Percentiles rank a stretch among this genome's conserved stretches.
phyloP scores from a whole-genome alignment of 306 rosid genomes.

The Leucaena leucocephala region DNA sequence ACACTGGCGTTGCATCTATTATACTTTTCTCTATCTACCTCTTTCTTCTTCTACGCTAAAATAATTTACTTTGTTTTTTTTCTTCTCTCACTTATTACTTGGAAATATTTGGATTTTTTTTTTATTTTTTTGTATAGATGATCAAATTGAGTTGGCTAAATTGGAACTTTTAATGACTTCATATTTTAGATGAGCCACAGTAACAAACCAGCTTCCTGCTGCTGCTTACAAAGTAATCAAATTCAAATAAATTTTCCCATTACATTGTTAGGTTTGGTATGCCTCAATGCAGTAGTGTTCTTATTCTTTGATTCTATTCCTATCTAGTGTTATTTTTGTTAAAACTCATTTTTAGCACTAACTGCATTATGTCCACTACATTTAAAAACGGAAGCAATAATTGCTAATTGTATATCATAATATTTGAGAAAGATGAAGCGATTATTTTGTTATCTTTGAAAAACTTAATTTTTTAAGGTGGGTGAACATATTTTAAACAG shows the following conservation, averaged over 20 bases:
- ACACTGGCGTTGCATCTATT: constrained; percentile 13
- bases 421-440: constrained; percentile 25
- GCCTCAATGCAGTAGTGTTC: neutral
- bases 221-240: constrained; percentile 30
- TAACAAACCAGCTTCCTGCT: constrained; percentile 25
- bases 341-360: neutral
- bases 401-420: constrained; percentile 25
- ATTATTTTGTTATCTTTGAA: constrained; percentile 16
- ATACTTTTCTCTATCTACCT: neutral
- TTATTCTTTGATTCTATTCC: constrained; percentile 7
- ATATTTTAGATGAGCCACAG: constrained; percentile 23
- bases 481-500: constrained; percentile 57
- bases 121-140: neutral
- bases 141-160: constrained; percentile 19
- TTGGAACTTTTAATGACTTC: constrained; percentile 26
- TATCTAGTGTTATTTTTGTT: neutral
- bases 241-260: constrained; percentile 7
- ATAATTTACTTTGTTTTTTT: too few species aligned
- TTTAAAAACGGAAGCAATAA: constrained; percentile 29
- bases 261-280: constrained; percentile 19
- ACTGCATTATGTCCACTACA: constrained; percentile 27
- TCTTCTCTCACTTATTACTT: too few species aligned
- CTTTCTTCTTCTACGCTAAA: too few species aligned
- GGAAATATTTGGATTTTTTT: too few species aligned
- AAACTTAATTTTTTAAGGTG: constrained; percentile 35